Evolutionary conservation across 2,329 filamentous ascomycete species (phyloP).

Genomic region (Colletotrichum siamense): DNA sequence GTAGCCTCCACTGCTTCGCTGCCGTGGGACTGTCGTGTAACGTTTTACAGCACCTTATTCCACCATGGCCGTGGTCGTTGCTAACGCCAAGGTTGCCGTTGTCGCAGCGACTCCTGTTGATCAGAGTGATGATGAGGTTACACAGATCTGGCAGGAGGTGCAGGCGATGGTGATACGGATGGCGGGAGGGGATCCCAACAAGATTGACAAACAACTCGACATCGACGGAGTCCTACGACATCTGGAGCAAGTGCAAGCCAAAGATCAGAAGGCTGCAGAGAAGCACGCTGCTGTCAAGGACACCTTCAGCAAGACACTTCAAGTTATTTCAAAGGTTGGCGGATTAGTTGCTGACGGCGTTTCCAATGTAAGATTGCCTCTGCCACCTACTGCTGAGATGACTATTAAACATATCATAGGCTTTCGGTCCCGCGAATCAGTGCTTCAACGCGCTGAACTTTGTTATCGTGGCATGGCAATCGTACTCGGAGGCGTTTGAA

Average conservation of each 20-base stretch:
- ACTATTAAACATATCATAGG: constrained; percentile 21
- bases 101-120: neutral
- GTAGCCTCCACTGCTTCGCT: neutral
- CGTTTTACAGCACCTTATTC: neutral
- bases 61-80: neutral
- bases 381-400: neutral
- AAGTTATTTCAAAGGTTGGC: constrained; percentile 38
- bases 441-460: constrained; percentile 42
- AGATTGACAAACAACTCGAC: constrained; percentile 28
- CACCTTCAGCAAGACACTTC: constrained; percentile 32
- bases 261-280: constrained; percentile 31
- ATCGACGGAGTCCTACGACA: constrained; percentile 34
- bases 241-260: constrained; percentile 27
- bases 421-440: constrained; percentile 37
- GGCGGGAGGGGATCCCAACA: constrained; percentile 32
- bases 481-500: constrained; percentile 38
- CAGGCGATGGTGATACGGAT: constrained; percentile 35
- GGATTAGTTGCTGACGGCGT: constrained; percentile 35
- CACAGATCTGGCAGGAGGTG: constrained; percentile 37
- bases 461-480: constrained; percentile 39
- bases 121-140: constrained; percentile 26
- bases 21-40: neutral
- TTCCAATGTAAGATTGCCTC: constrained; percentile 23
- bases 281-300: constrained; percentile 32
- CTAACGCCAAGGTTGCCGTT: neutral